Conservation (phyloP, 352 stramenopile genomes). For the Peronospora belbahrii region DNA sequence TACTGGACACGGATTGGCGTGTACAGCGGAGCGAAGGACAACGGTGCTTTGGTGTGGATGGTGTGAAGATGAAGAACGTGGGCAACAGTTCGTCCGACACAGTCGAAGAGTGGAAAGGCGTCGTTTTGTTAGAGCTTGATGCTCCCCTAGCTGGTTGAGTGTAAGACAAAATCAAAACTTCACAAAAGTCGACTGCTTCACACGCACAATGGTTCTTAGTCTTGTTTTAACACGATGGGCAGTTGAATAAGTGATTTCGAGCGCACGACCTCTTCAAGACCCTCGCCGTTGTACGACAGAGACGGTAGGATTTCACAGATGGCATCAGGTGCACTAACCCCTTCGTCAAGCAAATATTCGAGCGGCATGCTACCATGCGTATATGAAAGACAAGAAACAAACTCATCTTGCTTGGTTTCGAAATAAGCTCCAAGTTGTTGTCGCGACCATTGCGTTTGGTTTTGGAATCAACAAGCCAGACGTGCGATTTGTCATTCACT, state of each 20-base stretch:
- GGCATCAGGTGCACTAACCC: conserved; percentile 18
- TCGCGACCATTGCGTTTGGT: conserved; percentile 91
- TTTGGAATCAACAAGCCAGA: conserved; percentile 92
- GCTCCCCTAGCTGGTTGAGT: conserved; percentile 20
- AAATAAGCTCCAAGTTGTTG: conserved; percentile 77
- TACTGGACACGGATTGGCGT: conserved; percentile 4
- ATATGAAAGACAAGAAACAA: conserved; percentile 55
- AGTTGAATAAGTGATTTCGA: conserved; percentile 39
- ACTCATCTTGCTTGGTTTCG: conserved; percentile 53
- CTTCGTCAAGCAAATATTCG: conserved; percentile 66
- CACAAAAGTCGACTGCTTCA: not conserved
- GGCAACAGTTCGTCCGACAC: not conserved
- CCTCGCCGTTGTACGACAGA: conserved; percentile 81
- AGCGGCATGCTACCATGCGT: conserved; percentile 87
- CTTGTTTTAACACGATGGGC: conserved; percentile 19
- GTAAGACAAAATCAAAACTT: conserved; percentile 20
- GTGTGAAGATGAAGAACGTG: conserved; percentile 1
- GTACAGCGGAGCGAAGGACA: conserved; percentile 18
- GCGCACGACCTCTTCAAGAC: conserved; percentile 38
- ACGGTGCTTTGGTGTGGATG: conserved; percentile 9
- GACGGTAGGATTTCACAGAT: conserved; percentile 68
- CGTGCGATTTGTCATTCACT: conserved; percentile 89
- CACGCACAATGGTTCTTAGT: conserved; percentile 1
- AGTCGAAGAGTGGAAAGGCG: conserved; percentile 1
- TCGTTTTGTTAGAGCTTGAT: conserved; percentile 20